Evolutionary conservation across 139 green algal genomes (phyloP).

Genomic region (Limnomonas spitsbergensis): DNA sequence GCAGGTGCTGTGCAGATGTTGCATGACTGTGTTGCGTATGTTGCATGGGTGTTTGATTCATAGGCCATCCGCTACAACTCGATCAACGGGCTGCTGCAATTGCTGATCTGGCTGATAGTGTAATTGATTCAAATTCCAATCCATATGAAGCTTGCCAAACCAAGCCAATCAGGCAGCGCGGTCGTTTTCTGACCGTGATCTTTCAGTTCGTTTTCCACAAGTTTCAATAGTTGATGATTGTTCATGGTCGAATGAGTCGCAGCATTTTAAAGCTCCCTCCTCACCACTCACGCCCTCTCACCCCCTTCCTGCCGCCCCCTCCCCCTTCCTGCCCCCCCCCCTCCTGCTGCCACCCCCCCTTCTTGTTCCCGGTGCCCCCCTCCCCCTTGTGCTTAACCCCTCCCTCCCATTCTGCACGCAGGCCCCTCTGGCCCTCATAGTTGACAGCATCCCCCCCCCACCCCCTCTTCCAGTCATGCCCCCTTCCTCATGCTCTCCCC

Average conservation of each 20-base stretch:
- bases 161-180: no score
- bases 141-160: background rate
- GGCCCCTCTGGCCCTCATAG: background rate
- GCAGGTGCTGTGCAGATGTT: background rate
- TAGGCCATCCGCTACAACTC: background rate
- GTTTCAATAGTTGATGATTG: no score
- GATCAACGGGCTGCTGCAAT: background rate
- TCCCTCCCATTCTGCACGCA: background rate
- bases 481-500: background rate
- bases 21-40: background rate
- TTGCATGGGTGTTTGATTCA: background rate
- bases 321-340: no score
- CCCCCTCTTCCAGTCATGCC: background rate
- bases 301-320: no score
- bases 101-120: background rate
- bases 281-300: no score
- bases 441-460: background rate
- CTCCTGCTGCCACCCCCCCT: background rate
- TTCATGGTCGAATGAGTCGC: no score
- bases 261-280: no score
- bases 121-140: background rate
- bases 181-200: no score
- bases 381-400: slow-evolving; percentile 6
- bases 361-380: background rate
- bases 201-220: no score